A percentile compares a stretch with the other conserved stretches of the same genome.
These are phyloP conservation scores for Theobroma grandiflorum DNA, from an alignment of 441 rosid genomes.

Conservation along the genomic window DNA sequence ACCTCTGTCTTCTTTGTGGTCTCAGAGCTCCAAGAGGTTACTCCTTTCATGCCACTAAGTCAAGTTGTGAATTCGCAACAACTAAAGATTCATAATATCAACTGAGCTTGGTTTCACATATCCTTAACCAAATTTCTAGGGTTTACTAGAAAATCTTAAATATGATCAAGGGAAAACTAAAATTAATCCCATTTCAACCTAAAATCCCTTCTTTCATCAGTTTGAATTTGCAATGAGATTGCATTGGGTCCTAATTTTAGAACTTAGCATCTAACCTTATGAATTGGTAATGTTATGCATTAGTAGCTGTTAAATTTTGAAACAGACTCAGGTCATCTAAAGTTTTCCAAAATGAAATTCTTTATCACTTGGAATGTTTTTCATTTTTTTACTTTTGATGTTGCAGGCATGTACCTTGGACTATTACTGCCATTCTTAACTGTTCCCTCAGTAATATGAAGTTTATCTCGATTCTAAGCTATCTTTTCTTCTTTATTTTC, in stretches of 20 bases:
- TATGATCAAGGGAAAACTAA: neutral
- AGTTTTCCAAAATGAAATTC: neutral
- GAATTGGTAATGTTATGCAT: neutral
- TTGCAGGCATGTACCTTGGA: neutral
- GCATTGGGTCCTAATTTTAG: neutral
- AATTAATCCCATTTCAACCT: neutral
- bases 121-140: neutral
- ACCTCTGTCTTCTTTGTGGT: conserved; percentile 82
- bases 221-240: neutral
- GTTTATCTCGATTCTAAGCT: neutral
- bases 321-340: neutral
- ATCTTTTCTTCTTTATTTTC: neutral
- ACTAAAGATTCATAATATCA: neutral
- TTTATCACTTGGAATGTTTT: neutral
- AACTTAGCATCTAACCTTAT: neutral
- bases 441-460: neutral
- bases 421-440: neutral
- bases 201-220: neutral
- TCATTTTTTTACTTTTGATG: neutral
- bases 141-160: neutral
- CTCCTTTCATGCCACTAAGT: neutral
- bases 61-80: neutral
- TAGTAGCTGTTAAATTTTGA: neutral
- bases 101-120: conserved; percentile 5
- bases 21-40: conserved; percentile 84